A percentile compares a stretch with the other conserved stretches of the same genome.
These are phyloP conservation scores for Quercus alba DNA, from an alignment of 306 rosid species.

Conservation along the genomic window DNA sequence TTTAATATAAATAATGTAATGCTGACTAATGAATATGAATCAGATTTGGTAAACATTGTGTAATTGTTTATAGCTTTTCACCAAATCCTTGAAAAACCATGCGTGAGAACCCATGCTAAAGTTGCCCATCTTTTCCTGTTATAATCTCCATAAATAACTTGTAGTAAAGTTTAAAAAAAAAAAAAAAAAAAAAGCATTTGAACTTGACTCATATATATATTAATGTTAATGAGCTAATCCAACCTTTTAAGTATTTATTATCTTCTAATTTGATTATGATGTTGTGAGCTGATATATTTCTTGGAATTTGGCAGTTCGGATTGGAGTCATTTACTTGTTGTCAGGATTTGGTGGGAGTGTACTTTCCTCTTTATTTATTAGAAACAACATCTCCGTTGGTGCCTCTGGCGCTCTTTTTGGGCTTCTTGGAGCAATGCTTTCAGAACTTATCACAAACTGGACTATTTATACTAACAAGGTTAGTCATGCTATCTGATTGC, in stretches of 20 bases:
- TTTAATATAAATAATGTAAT: background rate
- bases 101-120: too few species aligned
- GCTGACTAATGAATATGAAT: too few species aligned
- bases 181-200: background rate
- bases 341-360: constrained; percentile 81
- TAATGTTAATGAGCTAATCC: background rate
- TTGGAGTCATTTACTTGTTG: constrained; percentile 61
- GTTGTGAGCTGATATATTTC: constrained; percentile 12
- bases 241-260: background rate
- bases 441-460: constrained; percentile 92
- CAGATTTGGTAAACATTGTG: background rate
- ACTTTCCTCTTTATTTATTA: constrained; percentile 59
- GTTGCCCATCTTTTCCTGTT: background rate
- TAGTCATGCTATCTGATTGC: background rate
- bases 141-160: background rate
- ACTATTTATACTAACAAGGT: constrained; percentile 81
- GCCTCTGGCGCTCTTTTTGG: constrained; percentile 94
- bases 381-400: constrained; percentile 77
- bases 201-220: background rate
- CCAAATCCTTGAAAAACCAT: too few species aligned
- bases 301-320: constrained; percentile 55
- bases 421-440: constrained; percentile 96
- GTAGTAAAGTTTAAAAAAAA: background rate
- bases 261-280: background rate
- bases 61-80: too few species aligned